These are phyloP conservation scores for Myriangium duriaei DNA, from an alignment of 2,329 filamentous ascomycete species.

Conservation along the genomic window DNA sequence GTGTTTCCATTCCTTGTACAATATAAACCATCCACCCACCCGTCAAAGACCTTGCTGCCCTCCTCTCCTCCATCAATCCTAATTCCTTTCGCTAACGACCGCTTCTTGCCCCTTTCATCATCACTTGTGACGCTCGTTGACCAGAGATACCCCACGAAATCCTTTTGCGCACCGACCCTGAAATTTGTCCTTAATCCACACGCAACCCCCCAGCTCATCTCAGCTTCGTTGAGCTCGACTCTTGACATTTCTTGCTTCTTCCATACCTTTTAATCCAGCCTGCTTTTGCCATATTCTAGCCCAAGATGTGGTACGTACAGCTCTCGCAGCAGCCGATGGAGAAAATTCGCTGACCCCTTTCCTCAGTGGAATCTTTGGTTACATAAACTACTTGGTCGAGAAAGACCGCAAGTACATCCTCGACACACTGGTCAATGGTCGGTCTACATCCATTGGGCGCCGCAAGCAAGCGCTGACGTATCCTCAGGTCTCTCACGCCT, in stretches of 20 bases:
- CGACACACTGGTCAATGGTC: constrained; percentile 91
- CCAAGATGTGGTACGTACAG: constrained; percentile 12
- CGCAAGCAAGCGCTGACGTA: constrained; percentile 15
- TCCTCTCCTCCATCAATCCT: neutral
- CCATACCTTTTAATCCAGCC: constrained; percentile 2
- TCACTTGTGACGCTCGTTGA: neutral
- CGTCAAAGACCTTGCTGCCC: no score
- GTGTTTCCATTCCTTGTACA: no score
- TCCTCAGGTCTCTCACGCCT: constrained; percentile 73
- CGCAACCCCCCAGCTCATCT: neutral
- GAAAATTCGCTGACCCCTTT: neutral
- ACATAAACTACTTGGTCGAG: constrained; percentile 98
- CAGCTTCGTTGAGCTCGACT: neutral
- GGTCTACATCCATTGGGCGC: constrained; percentile 25
- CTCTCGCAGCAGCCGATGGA: constrained; percentile 2
- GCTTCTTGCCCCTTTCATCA: neutral
- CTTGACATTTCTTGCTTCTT: constrained; percentile 3
- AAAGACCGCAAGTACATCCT: constrained; percentile 96
- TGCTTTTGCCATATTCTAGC: constrained; percentile 2
- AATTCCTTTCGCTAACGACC: neutral
- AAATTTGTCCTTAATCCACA: neutral
- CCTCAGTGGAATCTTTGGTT: constrained; percentile 70
- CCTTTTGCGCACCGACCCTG: neutral
- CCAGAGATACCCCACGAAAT: neutral
- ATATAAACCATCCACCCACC: no score